These are phyloP conservation scores for Hymenoscyphus salicellus DNA, from an alignment of 2,329 filamentous ascomycete species.

Conservation along the genomic window DNA sequence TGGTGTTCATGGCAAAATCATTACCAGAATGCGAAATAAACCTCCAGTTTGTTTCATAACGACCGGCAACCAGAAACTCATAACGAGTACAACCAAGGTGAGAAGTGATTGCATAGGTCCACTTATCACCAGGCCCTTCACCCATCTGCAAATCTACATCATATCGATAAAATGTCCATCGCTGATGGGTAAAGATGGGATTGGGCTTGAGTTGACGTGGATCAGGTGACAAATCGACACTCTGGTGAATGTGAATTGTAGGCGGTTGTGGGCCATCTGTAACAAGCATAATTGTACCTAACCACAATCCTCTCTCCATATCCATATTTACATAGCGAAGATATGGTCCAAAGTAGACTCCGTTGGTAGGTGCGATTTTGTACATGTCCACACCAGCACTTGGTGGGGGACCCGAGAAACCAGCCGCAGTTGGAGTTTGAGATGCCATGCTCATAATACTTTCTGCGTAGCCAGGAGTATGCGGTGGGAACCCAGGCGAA, in stretches of 20 bases:
- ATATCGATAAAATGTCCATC: constrained; percentile 96
- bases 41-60: constrained; percentile 87
- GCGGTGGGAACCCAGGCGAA: constrained; percentile 79
- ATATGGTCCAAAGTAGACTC: constrained; percentile 97
- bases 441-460: constrained; percentile 80
- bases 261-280: constrained; percentile 89
- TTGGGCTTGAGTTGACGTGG: constrained; percentile 80
- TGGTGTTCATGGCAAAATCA: constrained; percentile 87
- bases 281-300: constrained; percentile 89
- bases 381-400: constrained; percentile 90
- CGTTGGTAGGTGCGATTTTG: constrained; percentile 88
- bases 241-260: constrained; percentile 92
- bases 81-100: constrained; percentile 97
- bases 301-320: constrained; percentile 82
- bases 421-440: constrained; percentile 71
- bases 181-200: constrained; percentile 82
- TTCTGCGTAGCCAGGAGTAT: constrained; percentile 80
- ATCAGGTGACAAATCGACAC: constrained; percentile 85
- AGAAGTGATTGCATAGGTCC: constrained; percentile 98
- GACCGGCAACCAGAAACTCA: constrained; percentile 91
- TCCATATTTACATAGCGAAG: constrained; percentile 97
- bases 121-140: constrained; percentile 74
- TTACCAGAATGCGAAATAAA: constrained; percentile 96
- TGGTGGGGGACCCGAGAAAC: constrained; percentile 85
- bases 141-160: constrained; percentile 88